These are phyloP conservation scores for Skeletonema tropicum DNA, from an alignment of 108 stramenopile species.

Conservation along the genomic window DNA sequence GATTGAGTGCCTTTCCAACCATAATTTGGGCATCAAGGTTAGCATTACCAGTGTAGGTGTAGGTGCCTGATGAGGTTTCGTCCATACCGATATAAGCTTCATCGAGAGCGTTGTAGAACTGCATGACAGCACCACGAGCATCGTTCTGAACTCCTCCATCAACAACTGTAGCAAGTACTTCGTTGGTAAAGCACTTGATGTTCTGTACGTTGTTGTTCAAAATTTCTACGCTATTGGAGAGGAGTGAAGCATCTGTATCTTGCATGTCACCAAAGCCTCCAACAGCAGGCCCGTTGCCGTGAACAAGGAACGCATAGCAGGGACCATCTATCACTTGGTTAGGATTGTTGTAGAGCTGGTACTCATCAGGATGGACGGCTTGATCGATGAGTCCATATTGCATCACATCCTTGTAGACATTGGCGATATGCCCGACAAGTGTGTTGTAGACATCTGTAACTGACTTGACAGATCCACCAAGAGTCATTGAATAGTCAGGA, in stretches of 20 bases:
- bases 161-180: slow-evolving; percentile 9
- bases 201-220: slow-evolving; percentile 9
- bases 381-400: background rate
- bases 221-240: slow-evolving; percentile 1
- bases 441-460: slow-evolving; percentile 1
- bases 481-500: slow-evolving; percentile 3
- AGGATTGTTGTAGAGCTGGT: slow-evolving; percentile 5
- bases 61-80: background rate
- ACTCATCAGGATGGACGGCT: background rate
- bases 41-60: slow-evolving; percentile 17
- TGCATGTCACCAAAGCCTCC: slow-evolving; percentile 12
- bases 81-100: background rate
- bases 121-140: slow-evolving; percentile 20
- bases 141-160: slow-evolving; percentile 10
- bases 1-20: slow-evolving; percentile 5
- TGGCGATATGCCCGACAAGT: background rate
- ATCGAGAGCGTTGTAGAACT: slow-evolving; percentile 4
- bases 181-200: slow-evolving; percentile 20
- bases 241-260: background rate
- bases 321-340: slow-evolving; percentile 27
- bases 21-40: slow-evolving; percentile 21
- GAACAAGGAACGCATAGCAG: slow-evolving; percentile 26
- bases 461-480: background rate
- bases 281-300: slow-evolving; percentile 34
- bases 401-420: slow-evolving; percentile 14